Evolutionary conservation across 106 monocot species (phyloP), one percentile per base, ranked within the genome.

Genomic region (Hemerocallis citrina): DNA sequence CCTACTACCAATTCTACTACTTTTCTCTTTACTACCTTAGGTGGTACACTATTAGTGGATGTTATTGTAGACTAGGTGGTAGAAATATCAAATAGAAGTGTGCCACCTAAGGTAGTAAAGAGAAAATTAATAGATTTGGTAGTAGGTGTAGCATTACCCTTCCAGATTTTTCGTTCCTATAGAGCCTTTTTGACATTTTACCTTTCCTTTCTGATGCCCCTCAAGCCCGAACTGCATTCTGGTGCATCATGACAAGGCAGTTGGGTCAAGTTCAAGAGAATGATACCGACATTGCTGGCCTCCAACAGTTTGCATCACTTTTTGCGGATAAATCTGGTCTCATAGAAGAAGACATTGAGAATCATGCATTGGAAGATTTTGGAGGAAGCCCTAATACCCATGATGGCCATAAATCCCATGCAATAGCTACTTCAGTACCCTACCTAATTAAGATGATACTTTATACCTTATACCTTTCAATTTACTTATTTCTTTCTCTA

Each of bases 141-240:
- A n/a, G n/a, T n/a, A n/a, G n/a, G n/a, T n/a, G n/a, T n/a, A n/a
- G n/a, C n/a, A n/a, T n/a, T n/a, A n/a, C n/a, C 11, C 25, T 27
- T 72, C 14, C 66, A 96, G 96, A 96, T 72, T 55, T 75, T 44
- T 13, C 48, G 7, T 75, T 96, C 39, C 49, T 87, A 7, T 57
- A 87, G 29, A 77, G 77, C 4, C 65, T 96, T 36, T 74, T 96
- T 51, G 87, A 96, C 8, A 79, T 74, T 34, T 62, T 96, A 42
- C 84, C 96, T 21, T 55, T 96, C 27, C 65, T 91, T 57, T 57
- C 86, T 23, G 71, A 75, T 52, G 96, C 90, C 41, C 14, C 39
- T 7, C 71, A 75, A 82, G 78, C 87, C 7, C 64, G 84, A 46
- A 68, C 59, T 62, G 91, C 87, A 38, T 55, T 87, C 6, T 96